These are phyloP conservation scores for Boletus rubroflammeus DNA, from an alignment of 768 basidiomycete genomes.

Conservation along the genomic window DNA sequence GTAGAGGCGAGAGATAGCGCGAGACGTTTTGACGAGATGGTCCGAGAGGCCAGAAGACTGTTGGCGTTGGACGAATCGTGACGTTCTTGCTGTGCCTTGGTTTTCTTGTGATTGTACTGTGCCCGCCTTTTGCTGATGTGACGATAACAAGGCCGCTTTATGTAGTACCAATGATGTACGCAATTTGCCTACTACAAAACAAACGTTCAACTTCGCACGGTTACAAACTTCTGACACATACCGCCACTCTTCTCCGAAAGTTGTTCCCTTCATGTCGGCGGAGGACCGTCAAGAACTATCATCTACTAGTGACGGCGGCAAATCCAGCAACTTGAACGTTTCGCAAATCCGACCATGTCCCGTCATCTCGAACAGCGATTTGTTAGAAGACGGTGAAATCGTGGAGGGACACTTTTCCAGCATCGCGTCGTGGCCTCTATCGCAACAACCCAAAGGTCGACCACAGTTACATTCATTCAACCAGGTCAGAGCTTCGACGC, in stretches of 20 bases:
- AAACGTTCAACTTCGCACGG: too few species aligned
- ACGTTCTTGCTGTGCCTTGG: neutral
- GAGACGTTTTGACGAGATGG: slow-evolving; percentile 19
- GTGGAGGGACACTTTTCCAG: slow-evolving; percentile 8
- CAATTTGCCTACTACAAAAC: too few species aligned
- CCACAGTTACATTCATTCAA: neutral
- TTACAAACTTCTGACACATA: too few species aligned
- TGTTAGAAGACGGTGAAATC: slow-evolving; percentile 25
- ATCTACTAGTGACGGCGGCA: neutral
- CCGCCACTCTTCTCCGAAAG: neutral
- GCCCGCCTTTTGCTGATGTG: neutral
- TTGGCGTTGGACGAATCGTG: neutral
- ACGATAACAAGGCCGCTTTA: too few species aligned
- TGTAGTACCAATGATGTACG: too few species aligned
- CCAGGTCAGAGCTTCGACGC: neutral
- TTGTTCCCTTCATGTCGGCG: neutral
- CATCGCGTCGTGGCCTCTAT: neutral
- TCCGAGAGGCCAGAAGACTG: slow-evolving; percentile 4
- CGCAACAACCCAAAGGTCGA: neutral
- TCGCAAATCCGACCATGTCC: neutral
- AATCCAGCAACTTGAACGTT: neutral
- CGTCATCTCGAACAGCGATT: neutral
- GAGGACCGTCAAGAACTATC: neutral
- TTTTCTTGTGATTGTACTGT: neutral
- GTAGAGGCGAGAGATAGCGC: slow-evolving; percentile 19